Evolutionary conservation across 2,329 filamentous ascomycete genomes (phyloP).

Genomic region (Claviceps pusilla): DNA sequence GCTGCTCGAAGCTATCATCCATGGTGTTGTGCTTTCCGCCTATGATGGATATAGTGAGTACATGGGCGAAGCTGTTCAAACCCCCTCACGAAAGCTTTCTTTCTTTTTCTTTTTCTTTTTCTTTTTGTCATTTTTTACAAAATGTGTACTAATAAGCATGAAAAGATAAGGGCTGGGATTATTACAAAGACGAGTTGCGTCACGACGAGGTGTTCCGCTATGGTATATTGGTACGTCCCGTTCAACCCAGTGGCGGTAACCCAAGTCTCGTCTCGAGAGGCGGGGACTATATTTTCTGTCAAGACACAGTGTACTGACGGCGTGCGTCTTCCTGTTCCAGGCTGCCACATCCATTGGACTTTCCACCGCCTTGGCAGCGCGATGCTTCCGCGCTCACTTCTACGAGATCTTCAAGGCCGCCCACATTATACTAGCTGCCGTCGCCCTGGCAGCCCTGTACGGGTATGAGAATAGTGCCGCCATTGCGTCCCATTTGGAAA

Average conservation of each 20-base stretch:
- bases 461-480: constrained; percentile 20
- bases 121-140: background rate
- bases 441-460: constrained; percentile 29
- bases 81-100: background rate
- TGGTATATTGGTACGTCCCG: constrained; percentile 3
- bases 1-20: constrained; percentile 41
- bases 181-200: constrained; percentile 2
- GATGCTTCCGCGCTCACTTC: background rate
- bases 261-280: background rate
- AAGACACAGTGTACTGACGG: background rate
- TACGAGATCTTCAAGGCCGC: constrained; percentile 30
- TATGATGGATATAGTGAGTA: constrained; percentile 7
- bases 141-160: background rate
- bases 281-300: too few species aligned
- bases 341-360: background rate
- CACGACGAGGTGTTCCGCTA: constrained; percentile 3
- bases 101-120: background rate
- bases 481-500: background rate
- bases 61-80: background rate
- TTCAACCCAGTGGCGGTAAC: background rate
- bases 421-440: constrained; percentile 31
- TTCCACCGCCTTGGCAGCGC: background rate
- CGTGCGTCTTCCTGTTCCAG: background rate
- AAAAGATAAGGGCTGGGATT: constrained; percentile 7
- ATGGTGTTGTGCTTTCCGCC: constrained; percentile 19